Base-by-base conservation (phyloP, 805 yeast genomes). In the Cephaloascus fragrans region DNA sequence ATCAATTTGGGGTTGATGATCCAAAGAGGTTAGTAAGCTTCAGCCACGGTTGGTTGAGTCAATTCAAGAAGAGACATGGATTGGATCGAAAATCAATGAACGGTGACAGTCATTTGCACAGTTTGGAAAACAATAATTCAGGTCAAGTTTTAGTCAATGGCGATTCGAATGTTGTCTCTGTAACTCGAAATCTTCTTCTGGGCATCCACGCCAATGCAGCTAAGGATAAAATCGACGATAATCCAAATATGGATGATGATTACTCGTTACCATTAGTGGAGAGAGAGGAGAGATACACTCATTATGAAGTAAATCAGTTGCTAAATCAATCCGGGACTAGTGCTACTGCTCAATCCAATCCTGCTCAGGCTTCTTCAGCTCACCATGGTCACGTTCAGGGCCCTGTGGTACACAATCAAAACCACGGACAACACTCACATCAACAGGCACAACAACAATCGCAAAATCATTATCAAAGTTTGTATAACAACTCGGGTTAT, bases 41-140 rank as follows among this genome's bases (percentile, higher is more conserved):
- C 44, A 70, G 77, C 45, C 81, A 76, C 51, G 83, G 83, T 6
- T 77, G 83, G 83, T 54, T 77, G 34, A 61, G 73, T 10, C 79
- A 73, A 47, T 77, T 77, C 54, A 77, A 77, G 52, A 75, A 72
- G 45, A 56, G 81, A 37, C 80, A 76, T 47, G 78, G 73, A 1
- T 52, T 73, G 33, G 60, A 61, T 44, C 59, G 55, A 44, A 51
- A 57, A 34, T 45, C 60, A 38, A 53, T 55, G 61, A 48, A 52
- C 37, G 54, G 33, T n/a, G 51, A 31, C 5, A 23, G 12, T 12
- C 12, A 6, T 23, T 23, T 23, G 28, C 6, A 8, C 12, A 23
- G 12, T 12, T 23, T 23, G 28, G 28, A 23, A 23, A 23, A 23
- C 12, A n/a, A n/a, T n/a, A 23, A 23, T 23, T 6, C 28, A 23